Percentiles rank a stretch among this genome's conserved stretches.
Evolutionary conservation across 2,329 filamentous ascomycete genomes (phyloP).

Genomic region (Tolypocladium inflatum): DNA sequence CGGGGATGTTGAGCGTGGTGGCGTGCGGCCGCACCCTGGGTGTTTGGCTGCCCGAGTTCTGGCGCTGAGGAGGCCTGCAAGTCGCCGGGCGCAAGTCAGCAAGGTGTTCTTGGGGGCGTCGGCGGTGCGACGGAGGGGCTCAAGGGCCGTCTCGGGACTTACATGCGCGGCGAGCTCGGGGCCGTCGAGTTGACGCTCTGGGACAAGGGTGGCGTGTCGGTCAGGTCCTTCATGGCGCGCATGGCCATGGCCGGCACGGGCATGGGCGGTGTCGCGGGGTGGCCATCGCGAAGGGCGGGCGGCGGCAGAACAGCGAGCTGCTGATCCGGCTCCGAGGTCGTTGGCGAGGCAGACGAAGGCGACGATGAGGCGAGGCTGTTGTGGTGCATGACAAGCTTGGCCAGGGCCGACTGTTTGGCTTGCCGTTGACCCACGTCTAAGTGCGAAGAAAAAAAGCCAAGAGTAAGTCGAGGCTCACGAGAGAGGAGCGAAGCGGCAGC

Average conservation of each 20-base stretch:
- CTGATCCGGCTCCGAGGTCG: constrained; percentile 19
- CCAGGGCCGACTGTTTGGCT: constrained; percentile 30
- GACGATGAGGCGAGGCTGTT: constrained; percentile 26
- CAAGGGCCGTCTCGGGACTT: constrained; percentile 19
- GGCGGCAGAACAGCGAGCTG: constrained; percentile 23
- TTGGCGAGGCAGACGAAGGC: constrained; percentile 15
- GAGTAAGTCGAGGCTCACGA: constrained; percentile 2
- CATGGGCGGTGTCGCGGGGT: constrained; percentile 10
- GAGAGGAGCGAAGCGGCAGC: constrained; percentile 2
- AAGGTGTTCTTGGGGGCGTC: background rate
- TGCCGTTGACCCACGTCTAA: constrained; percentile 23
- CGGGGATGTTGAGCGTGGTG: constrained; percentile 93
- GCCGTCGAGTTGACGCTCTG: constrained; percentile 50
- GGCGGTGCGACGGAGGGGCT: background rate
- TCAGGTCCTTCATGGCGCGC: constrained; percentile 32
- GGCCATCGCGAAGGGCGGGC: constrained; percentile 20
- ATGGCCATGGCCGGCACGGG: constrained; percentile 28
- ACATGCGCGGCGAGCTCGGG: constrained; percentile 50
- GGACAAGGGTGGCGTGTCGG: constrained; percentile 45
- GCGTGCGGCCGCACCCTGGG: constrained; percentile 73
- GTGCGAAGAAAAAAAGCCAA: constrained; percentile 5
- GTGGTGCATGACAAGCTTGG: constrained; percentile 37
- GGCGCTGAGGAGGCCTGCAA: constrained; percentile 54
- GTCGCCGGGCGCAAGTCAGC: background rate
- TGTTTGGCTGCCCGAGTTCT: constrained; percentile 68